Evolutionary conservation across 192 early-diverging fungal species (phyloP).

Genomic region (Coemansia sp.): DNA sequence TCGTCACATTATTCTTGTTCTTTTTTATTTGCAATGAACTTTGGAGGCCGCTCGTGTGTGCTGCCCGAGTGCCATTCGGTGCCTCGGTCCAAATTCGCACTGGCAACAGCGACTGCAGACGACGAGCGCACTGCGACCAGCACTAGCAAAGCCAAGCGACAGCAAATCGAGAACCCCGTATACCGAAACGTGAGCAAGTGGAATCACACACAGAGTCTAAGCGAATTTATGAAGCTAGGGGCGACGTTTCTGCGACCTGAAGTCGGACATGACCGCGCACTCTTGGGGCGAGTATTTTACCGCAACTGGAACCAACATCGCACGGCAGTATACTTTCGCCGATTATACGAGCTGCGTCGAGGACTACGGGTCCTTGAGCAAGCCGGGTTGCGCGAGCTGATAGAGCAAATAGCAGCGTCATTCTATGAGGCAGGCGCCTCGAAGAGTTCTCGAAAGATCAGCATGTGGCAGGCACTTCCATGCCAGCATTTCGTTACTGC

Average conservation of each 20-base stretch:
- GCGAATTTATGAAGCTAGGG: neutral
- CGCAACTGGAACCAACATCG: slow-evolving; percentile 51
- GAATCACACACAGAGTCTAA: slow-evolving; percentile 20
- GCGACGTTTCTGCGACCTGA: slow-evolving; percentile 12
- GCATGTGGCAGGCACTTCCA: slow-evolving; percentile 27
- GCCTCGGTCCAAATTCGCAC: slow-evolving; percentile 28
- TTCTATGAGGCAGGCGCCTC: slow-evolving; percentile 1
- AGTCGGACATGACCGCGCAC: slow-evolving; percentile 24
- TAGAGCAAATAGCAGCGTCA: neutral
- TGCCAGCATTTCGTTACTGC: slow-evolving; percentile 20
- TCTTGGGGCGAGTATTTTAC: slow-evolving; percentile 37
- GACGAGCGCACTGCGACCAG: neutral
- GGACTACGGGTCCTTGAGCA: slow-evolving; percentile 28
- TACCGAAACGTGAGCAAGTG: slow-evolving; percentile 30
- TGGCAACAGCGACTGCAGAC: neutral
- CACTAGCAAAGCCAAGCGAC: neutral
- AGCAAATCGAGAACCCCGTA: slow-evolving; percentile 31
- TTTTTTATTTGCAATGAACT: slow-evolving; percentile 1
- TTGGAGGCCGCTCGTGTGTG: neutral
- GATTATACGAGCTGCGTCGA: slow-evolving; percentile 33
- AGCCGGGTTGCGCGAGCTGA: neutral
- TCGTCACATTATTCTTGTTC: neutral
- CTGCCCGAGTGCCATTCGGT: slow-evolving; percentile 43
- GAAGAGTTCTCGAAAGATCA: neutral
- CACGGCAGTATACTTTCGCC: slow-evolving; percentile 23